Evolutionary conservation across 768 basidiomycete species (phyloP), one percentile per base, ranked within the genome.

Genomic region (Boletellus ananiceps): DNA sequence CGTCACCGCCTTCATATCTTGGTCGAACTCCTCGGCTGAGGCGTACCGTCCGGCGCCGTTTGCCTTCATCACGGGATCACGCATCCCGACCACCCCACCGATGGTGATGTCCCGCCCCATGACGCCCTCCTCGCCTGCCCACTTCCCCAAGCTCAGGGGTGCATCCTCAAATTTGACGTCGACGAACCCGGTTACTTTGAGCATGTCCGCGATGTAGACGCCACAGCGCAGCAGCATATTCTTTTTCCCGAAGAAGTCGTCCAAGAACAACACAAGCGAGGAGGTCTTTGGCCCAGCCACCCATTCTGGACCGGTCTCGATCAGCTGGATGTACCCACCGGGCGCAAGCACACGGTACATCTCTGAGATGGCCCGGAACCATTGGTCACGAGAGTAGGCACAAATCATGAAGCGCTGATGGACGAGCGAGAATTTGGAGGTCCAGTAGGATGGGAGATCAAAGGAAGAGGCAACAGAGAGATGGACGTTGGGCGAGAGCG

Each of bases 241-340:
- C 18, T 36, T 48, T n/a, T 14, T 11, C 9, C 31, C 54, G 11
- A 55, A 25, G 29, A 55, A 41, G 1, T 36, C 38, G 8, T 44
- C 37, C 31, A 51, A 9, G n/a, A 51, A 55, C 16, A 27, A 5
- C 32, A 48, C 27, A 8, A 41, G 18, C 8, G 15, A 8, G 0
- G 50, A 33, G 36, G 54, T 55, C 21, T 48, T 51, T 1, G 43
- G 43, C 21, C 54, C 54, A 4, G 46, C 51, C 1, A n/a, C 2
- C 44, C 43, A 55, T 9, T 51, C 42, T 27, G 50, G 45, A 19
- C 45, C 48, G 9, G 25, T 38, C 45, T 69, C 65, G 21, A 63
- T 49, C n/a, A 71, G 51, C 36, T 71, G 70, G 2, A 56, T 57
- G 25, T 60, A 68, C 4, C 69, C 70, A 2, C 69, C 68, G 0